phyloP scores from a whole-genome alignment of 208 protist species.

The Wallacemonas sp. region DNA sequence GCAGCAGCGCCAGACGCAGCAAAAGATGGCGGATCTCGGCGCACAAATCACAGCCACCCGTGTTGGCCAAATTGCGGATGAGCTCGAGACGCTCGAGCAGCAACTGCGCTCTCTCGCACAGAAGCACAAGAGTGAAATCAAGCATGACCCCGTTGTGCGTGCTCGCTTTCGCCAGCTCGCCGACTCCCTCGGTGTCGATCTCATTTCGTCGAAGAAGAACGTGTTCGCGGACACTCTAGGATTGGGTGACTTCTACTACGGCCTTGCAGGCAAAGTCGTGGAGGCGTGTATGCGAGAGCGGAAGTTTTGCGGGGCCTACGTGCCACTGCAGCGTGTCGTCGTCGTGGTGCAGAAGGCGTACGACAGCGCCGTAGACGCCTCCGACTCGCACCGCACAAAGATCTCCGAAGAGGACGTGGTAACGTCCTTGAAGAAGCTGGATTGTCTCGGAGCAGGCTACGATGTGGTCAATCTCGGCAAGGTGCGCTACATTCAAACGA shows the following conservation, averaged over 20 bases:
- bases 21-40: slow-evolving; percentile 84
- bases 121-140: slow-evolving; percentile 75
- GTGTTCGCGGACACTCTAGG: slow-evolving; percentile 76
- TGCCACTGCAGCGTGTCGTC: slow-evolving; percentile 66
- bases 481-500: slow-evolving; percentile 85
- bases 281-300: slow-evolving; percentile 84
- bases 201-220: slow-evolving; percentile 88
- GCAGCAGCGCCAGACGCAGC: slow-evolving; percentile 64
- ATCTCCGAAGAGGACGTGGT: slow-evolving; percentile 73
- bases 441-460: slow-evolving; percentile 75
- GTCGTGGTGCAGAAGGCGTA: slow-evolving; percentile 63
- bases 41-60: slow-evolving; percentile 84
- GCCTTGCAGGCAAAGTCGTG: slow-evolving; percentile 76
- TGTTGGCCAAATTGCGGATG: slow-evolving; percentile 71
- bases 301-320: slow-evolving; percentile 83
- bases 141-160: slow-evolving; percentile 78
- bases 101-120: slow-evolving; percentile 58
- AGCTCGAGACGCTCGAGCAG: slow-evolving; percentile 72
- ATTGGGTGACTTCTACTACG: slow-evolving; percentile 87
- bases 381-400: slow-evolving; percentile 21
- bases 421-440: slow-evolving; percentile 70
- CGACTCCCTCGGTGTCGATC: slow-evolving; percentile 84
- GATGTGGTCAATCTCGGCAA: slow-evolving; percentile 64
- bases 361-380: slow-evolving; percentile 21
- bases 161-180: slow-evolving; percentile 85